Conservation (phyloP, 192 early-diverging fungal genomes). For the Coemansia sp. region DNA sequence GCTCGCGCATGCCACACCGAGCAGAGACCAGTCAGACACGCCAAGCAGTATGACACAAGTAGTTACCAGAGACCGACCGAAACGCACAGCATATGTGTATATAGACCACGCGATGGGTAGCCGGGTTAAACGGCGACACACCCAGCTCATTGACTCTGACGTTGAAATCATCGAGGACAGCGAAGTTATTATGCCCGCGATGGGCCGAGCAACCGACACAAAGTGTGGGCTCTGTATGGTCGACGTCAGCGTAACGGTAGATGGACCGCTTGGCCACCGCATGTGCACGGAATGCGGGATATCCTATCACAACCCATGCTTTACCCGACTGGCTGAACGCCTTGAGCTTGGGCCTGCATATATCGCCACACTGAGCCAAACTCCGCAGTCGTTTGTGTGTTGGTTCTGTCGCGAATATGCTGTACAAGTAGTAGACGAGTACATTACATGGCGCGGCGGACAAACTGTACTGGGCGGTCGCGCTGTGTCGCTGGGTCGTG, state of each 20-base stretch:
- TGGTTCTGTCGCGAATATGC: conserved; percentile 15
- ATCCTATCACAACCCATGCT: conserved; percentile 20
- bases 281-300: conserved; percentile 15
- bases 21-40: too few species aligned
- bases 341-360: not conserved
- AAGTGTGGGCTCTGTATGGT: conserved; percentile 14
- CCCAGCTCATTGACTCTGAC: not conserved
- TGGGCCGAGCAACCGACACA: not conserved
- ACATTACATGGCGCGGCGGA: conserved; percentile 22
- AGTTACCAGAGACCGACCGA: not conserved
- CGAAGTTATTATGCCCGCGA: too few species aligned
- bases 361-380: not conserved
- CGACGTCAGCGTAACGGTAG: not conserved
- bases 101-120: conserved; percentile 22
- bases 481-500: not conserved
- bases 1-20: too few species aligned
- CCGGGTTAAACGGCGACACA: not conserved
- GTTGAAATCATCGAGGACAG: not conserved
- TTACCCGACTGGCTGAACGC: conserved; percentile 2
- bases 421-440: conserved; percentile 7
- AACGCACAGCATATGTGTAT: not conserved
- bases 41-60: too few species aligned
- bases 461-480: not conserved
- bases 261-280: not conserved
- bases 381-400: conserved; percentile 16